Evolutionary conservation across 2,329 filamentous ascomycete species (phyloP).

Genomic region (Aspergillus latus): DNA sequence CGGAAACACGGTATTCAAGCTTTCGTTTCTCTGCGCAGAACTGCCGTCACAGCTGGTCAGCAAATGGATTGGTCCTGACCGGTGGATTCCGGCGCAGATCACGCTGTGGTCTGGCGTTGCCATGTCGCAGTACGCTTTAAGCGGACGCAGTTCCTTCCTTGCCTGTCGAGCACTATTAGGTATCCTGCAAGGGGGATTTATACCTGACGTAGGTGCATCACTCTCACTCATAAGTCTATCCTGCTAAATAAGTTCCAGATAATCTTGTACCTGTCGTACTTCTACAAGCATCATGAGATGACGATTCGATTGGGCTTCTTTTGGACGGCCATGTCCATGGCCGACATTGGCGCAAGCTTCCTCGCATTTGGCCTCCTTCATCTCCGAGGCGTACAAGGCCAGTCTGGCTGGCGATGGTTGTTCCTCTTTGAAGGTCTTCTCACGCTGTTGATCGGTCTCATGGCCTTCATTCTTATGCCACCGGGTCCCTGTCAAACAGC

Average conservation of each 20-base stretch:
- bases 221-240: neutral
- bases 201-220: conserved; percentile 37
- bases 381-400: conserved; percentile 35
- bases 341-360: conserved; percentile 48
- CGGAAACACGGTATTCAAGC: conserved; percentile 42
- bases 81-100: conserved; percentile 63
- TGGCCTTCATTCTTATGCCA: conserved; percentile 61
- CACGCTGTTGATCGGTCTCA: conserved; percentile 55
- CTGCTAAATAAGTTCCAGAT: neutral
- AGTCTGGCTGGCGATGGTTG: conserved; percentile 39
- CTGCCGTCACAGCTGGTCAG: conserved; percentile 63
- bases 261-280: conserved; percentile 66
- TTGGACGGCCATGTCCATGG: conserved; percentile 63
- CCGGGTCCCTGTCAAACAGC: conserved; percentile 66
- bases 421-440: conserved; percentile 44
- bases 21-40: conserved; percentile 49
- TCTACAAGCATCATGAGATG: conserved; percentile 70
- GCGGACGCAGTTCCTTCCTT: conserved; percentile 45
- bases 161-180: conserved; percentile 50
- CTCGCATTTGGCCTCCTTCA: conserved; percentile 48
- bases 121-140: conserved; percentile 51
- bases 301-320: conserved; percentile 67
- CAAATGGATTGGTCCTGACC: conserved; percentile 59
- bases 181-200: conserved; percentile 55
- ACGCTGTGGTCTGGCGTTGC: conserved; percentile 57